These are phyloP conservation scores for Sextonia rubra DNA, from an alignment of 164 flowering plant species.

Conservation along the genomic window DNA sequence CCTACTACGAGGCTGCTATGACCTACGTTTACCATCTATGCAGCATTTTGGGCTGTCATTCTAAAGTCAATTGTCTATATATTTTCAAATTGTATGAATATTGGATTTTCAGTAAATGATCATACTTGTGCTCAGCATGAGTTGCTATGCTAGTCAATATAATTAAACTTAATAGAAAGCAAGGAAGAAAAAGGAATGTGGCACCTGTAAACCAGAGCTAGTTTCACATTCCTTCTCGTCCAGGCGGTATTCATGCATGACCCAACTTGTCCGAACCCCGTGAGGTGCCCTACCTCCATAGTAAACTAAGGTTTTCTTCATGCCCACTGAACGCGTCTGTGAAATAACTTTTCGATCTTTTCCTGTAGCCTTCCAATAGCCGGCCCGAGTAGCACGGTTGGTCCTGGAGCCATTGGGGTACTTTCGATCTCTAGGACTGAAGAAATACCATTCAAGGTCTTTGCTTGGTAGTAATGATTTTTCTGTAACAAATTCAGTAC, in stretches of 20 bases:
- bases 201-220: slow-evolving; percentile 65
- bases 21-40: too few species aligned
- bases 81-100: too few species aligned
- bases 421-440: slow-evolving; percentile 88
- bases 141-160: too few species aligned
- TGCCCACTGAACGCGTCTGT: slow-evolving; percentile 67
- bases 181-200: neutral
- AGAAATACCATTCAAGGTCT: slow-evolving; percentile 94
- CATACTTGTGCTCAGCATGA: too few species aligned
- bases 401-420: slow-evolving; percentile 96
- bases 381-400: slow-evolving; percentile 89
- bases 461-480: slow-evolving; percentile 90
- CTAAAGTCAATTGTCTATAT: too few species aligned
- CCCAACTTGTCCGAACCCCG: slow-evolving; percentile 84
- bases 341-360: slow-evolving; percentile 82
- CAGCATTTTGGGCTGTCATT: too few species aligned
- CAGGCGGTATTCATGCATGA: slow-evolving; percentile 95
- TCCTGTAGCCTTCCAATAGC: slow-evolving; percentile 97
- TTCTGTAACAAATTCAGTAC: slow-evolving; percentile 32
- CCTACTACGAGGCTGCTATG: too few species aligned
- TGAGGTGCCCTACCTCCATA: slow-evolving; percentile 94
- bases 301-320: slow-evolving; percentile 93
- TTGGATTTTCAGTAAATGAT: too few species aligned
- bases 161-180: too few species aligned
- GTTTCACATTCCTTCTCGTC: slow-evolving; percentile 76